phyloP scores from a whole-genome alignment of 2,329 filamentous ascomycete genomes.

The Sclerotinia trifoliorum region DNA sequence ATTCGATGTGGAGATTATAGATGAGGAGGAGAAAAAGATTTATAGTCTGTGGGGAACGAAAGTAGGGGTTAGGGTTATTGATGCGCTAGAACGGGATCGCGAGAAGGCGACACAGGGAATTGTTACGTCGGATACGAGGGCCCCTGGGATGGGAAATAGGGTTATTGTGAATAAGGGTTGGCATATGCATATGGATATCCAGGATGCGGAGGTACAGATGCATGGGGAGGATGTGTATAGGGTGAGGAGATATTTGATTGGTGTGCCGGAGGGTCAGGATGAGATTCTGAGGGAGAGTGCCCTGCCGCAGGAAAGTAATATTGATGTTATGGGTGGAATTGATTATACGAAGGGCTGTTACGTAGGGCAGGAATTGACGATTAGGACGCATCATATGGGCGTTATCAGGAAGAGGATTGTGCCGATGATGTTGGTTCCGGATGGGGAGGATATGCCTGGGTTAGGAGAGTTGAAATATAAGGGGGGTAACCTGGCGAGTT shows the following conservation, averaged over 20 bases:
- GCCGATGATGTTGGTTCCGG: constrained; percentile 70
- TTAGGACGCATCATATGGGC: constrained; percentile 90
- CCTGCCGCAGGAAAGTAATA: constrained; percentile 83
- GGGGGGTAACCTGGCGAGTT: constrained; percentile 48
- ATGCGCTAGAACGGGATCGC: constrained; percentile 25
- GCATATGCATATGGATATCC: constrained; percentile 41
- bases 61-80: neutral
- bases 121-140: constrained; percentile 49
- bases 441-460: constrained; percentile 43
- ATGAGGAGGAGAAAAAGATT: constrained; percentile 62
- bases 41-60: constrained; percentile 67
- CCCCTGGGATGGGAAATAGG: constrained; percentile 56
- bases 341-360: constrained; percentile 98
- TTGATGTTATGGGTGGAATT: constrained; percentile 81
- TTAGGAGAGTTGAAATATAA: constrained; percentile 50
- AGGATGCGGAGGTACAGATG: constrained; percentile 36
- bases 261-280: constrained; percentile 78
- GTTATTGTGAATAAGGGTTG: constrained; percentile 43
- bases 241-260: constrained; percentile 68
- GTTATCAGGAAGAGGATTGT: constrained; percentile 89
- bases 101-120: constrained; percentile 25
- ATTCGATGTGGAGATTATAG: constrained; percentile 65
- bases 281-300: constrained; percentile 72
- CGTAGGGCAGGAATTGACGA: constrained; percentile 93
- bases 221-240: constrained; percentile 10